Percentiles rank a stretch among this genome's conserved stretches.
These are phyloP conservation scores for Chlorella vulgaris DNA, from an alignment of 139 green algal genomes.

Conservation along the genomic window DNA sequence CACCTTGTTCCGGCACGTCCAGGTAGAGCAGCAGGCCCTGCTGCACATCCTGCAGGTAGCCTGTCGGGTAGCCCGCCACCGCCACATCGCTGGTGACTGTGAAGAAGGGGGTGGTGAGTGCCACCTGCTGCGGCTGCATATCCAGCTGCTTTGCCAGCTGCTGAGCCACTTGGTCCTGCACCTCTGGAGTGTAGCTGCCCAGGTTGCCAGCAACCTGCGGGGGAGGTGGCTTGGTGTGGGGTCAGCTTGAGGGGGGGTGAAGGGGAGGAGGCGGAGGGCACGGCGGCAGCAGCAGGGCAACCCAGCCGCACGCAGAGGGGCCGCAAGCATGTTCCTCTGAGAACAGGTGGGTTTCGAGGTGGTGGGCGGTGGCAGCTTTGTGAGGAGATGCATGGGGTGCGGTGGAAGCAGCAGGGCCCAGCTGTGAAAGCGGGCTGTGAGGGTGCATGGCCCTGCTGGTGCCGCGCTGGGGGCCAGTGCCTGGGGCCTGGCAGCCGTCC, in stretches of 20 bases:
- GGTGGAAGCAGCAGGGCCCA: too few relatives aligned
- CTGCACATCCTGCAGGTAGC: background rate
- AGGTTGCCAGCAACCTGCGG: constrained; percentile 8
- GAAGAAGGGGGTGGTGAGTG: background rate
- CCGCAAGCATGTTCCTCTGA: too few relatives aligned
- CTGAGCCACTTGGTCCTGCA: background rate
- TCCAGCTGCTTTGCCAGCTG: constrained; percentile 11
- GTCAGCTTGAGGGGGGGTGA: background rate
- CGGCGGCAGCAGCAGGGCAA: too few relatives aligned
- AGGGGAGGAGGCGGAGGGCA: background rate
- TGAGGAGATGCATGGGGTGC: too few relatives aligned
- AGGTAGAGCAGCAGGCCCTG: background rate
- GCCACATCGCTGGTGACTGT: background rate
- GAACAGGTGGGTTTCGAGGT: too few relatives aligned
- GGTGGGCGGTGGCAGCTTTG: too few relatives aligned
- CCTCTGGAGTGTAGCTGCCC: background rate
- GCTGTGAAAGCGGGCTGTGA: background rate
- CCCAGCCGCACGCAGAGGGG: too few relatives aligned
- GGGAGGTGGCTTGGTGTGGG: too few relatives aligned
- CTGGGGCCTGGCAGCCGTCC: background rate
- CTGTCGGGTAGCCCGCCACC: background rate
- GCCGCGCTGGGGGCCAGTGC: background rate
- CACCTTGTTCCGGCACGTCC: background rate
- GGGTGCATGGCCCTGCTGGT: background rate
- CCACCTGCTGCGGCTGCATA: background rate